Base-by-base conservation (phyloP, 768 basidiomycete species). In the Mycena venus region DNA sequence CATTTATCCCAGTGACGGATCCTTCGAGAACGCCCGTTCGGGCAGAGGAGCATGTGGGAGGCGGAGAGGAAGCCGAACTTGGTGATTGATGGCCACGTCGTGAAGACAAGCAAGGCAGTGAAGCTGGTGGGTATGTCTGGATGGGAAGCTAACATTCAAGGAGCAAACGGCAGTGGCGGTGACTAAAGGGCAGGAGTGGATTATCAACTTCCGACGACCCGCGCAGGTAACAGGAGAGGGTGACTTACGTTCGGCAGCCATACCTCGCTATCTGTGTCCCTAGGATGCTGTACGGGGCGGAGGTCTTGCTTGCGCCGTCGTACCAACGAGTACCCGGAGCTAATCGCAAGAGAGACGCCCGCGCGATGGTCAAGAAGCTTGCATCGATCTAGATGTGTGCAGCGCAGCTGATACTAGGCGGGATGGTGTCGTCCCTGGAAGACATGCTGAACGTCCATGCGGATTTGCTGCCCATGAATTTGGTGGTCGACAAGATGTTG, bases 381-480 rank as follows among this genome's bases (percentile, higher is more conserved):
- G 17, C n/a, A 2, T 70, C 55, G 17, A 29, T 68, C 4, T 55
- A 55, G 58, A 17, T 42, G 40, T 27, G 29, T 23, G 61, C 40
- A 11, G 61, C 61, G 25, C 42, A 25, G 40, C 17, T 62, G 25
- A 62, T 62, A 6, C 12, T 62, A 14, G 61, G 61, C 11, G 61
- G 61, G 3, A 62, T 62, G 61, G 40, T 21, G 6, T 44, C 61
- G 7, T 62, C 61, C 8, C 61, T 25, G 11, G 61, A 25, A 6
- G 79, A 81, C 49, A 14, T 75, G 12, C 51, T 81, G 4, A 70
- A 81, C 21, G 70, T 65, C 4, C 78, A 82, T n/a, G 73, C 81
- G 4, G 69, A 77, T 51, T 42, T 81, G 0, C 70, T 75, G 6
- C 11, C 51, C 1, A 53, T 53, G 23, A 25, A 53, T 15, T 9